Base-by-base conservation (phyloP, 75 land plant species). In the Picea sitchensis region DNA sequence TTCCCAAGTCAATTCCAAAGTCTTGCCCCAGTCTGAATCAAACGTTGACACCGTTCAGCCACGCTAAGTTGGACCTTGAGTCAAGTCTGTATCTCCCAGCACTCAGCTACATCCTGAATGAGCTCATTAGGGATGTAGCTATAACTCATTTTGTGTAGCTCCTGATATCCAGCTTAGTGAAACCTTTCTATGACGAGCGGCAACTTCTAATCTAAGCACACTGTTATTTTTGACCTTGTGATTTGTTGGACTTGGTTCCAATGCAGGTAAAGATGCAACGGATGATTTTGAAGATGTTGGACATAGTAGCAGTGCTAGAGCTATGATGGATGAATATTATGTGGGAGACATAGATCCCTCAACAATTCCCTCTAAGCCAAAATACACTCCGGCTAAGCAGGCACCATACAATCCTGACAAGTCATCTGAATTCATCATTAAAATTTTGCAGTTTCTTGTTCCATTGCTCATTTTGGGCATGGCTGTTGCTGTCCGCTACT, bases 211-310 rank as follows among this genome's bases (percentile, higher is more conserved):
- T n/a, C n/a, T 9, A 51, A 9, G 56, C 56, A 51, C 75, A 73
- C 18, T 30, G 21, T 26, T n/a, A 64, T 64, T 21, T 26, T 21
- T 64, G 30, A 26, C 21, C 18, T 1, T n/a, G 67, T 9, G 11
- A 51, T 12, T 36, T 73, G 61, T 5, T 34, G 59, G 18, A 51
- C 13, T 5, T 77, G n/a, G 77, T 73, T 5, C 36, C 26, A 47
- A 76, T 65, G 67, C 84, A 91, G 95, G 91, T 47, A 87, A 93
- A 80, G 95, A 93, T 86, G 95, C 95, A 58, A 91, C 90, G 5
- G 90, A 90, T 68, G 94, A 92, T 76, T 92, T 92, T 76, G 94
- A 92, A 86, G 92, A 92, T 83, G 89, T 91, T 65, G 95, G 95
- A 2, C 95, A 92, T 82, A 90, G 92, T 58, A 79, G 44, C 59